A percentile compares a stretch with the other conserved stretches of the same genome.
phyloP scores from a whole-genome alignment of 2,329 filamentous ascomycete species.

The Biscogniauxia marginata region DNA sequence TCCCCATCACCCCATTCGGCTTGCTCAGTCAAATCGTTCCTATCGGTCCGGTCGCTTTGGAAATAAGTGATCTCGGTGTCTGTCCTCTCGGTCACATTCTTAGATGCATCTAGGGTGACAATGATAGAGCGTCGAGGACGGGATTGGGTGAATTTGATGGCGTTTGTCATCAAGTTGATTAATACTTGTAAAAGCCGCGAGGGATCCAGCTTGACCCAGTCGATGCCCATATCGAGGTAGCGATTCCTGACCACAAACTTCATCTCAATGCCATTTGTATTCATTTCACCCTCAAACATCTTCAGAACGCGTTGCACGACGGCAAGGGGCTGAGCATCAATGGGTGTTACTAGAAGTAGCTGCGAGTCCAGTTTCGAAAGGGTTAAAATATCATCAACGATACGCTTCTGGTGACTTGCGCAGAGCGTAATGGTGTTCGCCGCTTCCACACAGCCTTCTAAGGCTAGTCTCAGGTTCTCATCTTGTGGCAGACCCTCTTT shows the following conservation, averaged over 20 bases:
- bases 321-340: conserved; percentile 66
- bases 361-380: conserved; percentile 70
- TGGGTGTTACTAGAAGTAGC: conserved; percentile 67
- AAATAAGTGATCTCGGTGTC: conserved; percentile 46
- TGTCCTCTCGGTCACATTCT: conserved; percentile 43
- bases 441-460: conserved; percentile 65
- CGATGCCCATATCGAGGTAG: conserved; percentile 61
- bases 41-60: conserved; percentile 41
- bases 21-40: conserved; percentile 48
- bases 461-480: conserved; percentile 38
- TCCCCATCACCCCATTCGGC: conserved; percentile 71
- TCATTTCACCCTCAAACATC: conserved; percentile 76
- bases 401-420: conserved; percentile 74
- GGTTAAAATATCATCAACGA: conserved; percentile 66
- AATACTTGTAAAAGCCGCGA: conserved; percentile 72
- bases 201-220: conserved; percentile 74
- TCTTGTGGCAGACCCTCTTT: conserved; percentile 42
- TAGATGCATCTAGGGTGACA: conserved; percentile 64
- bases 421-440: conserved; percentile 81
- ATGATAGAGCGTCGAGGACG: conserved; percentile 59
- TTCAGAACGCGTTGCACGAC: conserved; percentile 69
- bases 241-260: conserved; percentile 67
- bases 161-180: conserved; percentile 72
- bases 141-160: conserved; percentile 64
- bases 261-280: conserved; percentile 69